Conservation (phyloP, 495 filamentous ascomycete species). For the Amniculicola lignicola region DNA sequence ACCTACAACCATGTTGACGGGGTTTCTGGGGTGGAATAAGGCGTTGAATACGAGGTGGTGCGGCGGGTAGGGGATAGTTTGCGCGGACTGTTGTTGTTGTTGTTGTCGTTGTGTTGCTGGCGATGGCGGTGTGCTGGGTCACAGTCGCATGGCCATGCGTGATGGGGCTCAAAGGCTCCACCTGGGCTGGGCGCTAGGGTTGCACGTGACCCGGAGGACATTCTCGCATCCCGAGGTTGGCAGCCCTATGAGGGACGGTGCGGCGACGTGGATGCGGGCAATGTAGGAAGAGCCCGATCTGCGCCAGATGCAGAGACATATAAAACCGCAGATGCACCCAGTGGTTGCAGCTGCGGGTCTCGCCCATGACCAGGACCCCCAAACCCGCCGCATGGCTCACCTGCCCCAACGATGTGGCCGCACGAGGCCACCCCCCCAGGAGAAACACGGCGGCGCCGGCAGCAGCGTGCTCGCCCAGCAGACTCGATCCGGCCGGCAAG, state of each 20-base stretch:
- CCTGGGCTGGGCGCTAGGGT: too few species aligned
- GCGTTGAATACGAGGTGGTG: neutral
- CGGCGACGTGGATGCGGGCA: slow-evolving; percentile 12
- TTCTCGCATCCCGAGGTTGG: too few species aligned
- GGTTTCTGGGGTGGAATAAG: neutral
- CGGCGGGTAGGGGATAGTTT: neutral
- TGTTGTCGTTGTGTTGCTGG: neutral
- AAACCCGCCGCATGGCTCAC: too few species aligned
- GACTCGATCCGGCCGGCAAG: slow-evolving; percentile 1
- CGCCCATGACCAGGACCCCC: neutral
- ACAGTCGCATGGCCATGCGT: too few species aligned
- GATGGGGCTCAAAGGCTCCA: too few species aligned
- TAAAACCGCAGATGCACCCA: neutral
- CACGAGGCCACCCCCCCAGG: too few species aligned
- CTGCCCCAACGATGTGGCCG: too few species aligned
- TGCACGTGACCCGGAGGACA: neutral
- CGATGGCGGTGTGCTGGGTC: too few species aligned
- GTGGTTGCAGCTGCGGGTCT: neutral
- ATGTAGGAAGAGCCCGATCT: slow-evolving; percentile 1
- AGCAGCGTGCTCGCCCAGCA: too few species aligned
- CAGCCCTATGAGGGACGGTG: slow-evolving; percentile 20
- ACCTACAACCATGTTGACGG: slow-evolving; percentile 38
- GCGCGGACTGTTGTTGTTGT: neutral
- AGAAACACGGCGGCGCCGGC: too few species aligned
- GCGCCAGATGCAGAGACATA: neutral